Base-by-base conservation (phyloP, 2,329 filamentous ascomycete genomes). In the Fusarium chlamydosporum region DNA sequence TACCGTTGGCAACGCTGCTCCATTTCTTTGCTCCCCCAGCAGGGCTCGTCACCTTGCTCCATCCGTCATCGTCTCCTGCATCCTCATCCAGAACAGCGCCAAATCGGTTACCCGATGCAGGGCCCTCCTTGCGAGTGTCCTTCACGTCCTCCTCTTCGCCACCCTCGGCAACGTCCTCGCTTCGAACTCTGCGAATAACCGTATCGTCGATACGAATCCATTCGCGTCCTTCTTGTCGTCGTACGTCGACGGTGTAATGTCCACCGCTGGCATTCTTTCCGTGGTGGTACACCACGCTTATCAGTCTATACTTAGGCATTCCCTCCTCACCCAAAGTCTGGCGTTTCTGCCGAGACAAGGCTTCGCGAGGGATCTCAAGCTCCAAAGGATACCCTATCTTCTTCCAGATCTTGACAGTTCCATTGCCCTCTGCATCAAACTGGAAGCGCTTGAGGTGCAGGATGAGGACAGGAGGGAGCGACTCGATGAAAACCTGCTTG, bases 121-220 rank as follows among this genome's bases (percentile, higher is more conserved):
- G 34, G 6, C 56, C 65, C 6, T 79, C 74, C 43, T 74, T 74
- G 55, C 74, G 72, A 16, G 41, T 48, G 4, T 93, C 89, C 63
- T 93, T 89, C 20, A 67, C 79, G 62, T 92, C 91, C 74, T 97
- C 93, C 74, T 97, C 93, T 23, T 91, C 88, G 38, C 93, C 94
- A 23, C 88, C 92, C 79, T 94, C 92, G 3, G 93, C 94, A 20
- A 98, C 94, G 67, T 98, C 95, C 75, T 97, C 92, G 66, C 90
- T 91, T 56, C 91, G 88, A 35, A 99, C 89, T 40, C 94, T 91
- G 65, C 92, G 89, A 68, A 99, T 94, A 62, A 93, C 83, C 0
- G 96, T 99, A 77, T 99, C 96, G 74, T 99, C 96, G 71, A 99
- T 88, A 56, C 95, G 92, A 58, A 99, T 92, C 96, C 96, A 99